Conservation (phyloP, 179 eudicot species). For the Camellia oleifera region DNA sequence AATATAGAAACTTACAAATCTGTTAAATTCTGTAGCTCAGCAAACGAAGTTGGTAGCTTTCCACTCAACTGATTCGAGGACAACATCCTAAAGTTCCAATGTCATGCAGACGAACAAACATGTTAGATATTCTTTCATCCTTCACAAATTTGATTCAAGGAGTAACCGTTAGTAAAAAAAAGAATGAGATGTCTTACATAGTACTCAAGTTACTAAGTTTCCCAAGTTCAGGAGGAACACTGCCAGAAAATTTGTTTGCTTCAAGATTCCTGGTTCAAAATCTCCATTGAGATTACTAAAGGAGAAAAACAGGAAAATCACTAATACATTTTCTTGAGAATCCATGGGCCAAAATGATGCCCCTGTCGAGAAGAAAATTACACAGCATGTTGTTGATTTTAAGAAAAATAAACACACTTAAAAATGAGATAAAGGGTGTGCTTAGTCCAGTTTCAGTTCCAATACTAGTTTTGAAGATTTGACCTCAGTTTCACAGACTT, state of each 20-base stretch:
- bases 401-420: neutral
- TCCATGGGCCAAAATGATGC: neutral
- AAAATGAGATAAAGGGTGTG: neutral
- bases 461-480: neutral
- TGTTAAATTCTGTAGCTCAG: conserved; percentile 42
- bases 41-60: conserved; percentile 54
- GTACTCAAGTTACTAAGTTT: conserved; percentile 42
- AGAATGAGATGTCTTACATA: conserved; percentile 42
- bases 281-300: conserved; percentile 7
- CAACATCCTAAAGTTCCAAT: conserved; percentile 41
- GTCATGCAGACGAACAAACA: conserved; percentile 5
- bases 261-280: conserved; percentile 53
- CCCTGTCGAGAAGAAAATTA: neutral
- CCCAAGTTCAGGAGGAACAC: conserved; percentile 59
- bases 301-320: neutral
- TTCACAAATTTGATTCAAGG: neutral
- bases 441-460: conserved; percentile 5
- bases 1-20: conserved; percentile 52
- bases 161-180: neutral
- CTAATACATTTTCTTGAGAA: neutral
- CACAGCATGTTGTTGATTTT: neutral
- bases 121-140: neutral
- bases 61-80: conserved; percentile 70
- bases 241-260: conserved; percentile 64
- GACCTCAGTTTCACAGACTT: neutral